phyloP scores from a whole-genome alignment of 2,329 filamentous ascomycete genomes.

The Pestalotiopsis sp. region DNA sequence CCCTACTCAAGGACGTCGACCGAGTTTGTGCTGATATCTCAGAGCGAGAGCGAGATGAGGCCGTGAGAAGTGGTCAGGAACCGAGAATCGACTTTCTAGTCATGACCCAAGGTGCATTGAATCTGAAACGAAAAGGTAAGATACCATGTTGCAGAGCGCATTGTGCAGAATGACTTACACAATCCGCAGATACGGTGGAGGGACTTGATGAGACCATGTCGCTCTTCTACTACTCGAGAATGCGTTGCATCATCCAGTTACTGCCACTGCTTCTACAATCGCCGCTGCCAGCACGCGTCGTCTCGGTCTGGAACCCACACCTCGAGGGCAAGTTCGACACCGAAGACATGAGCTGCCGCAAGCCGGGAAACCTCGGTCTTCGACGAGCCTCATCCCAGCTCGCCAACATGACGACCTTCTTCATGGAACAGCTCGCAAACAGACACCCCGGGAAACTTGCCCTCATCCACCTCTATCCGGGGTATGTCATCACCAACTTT shows the following conservation, averaged over 20 bases:
- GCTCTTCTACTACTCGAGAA: conserved; percentile 35
- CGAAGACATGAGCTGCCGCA: conserved; percentile 9
- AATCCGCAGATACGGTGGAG: conserved; percentile 32
- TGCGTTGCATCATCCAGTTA: conserved; percentile 29
- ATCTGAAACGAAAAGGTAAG: conserved; percentile 17
- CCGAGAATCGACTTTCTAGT: conserved; percentile 37
- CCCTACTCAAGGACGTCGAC: conserved; percentile 38
- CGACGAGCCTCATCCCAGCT: conserved; percentile 7
- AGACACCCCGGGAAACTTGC: not conserved
- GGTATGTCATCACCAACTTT: conserved; percentile 4
- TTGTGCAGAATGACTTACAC: not conserved
- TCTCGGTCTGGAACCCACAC: conserved; percentile 7
- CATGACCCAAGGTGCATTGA: conserved; percentile 29
- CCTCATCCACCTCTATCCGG: conserved; percentile 10
- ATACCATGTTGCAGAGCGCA: not conserved
- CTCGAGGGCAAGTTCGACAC: conserved; percentile 5
- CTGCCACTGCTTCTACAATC: conserved; percentile 26
- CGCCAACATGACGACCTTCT: conserved; percentile 10
- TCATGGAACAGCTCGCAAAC: conserved; percentile 4
- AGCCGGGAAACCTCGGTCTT: not conserved
- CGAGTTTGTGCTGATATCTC: conserved; percentile 30
- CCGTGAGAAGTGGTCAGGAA: conserved; percentile 8
- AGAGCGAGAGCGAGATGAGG: conserved; percentile 23
- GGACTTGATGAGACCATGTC: conserved; percentile 31
- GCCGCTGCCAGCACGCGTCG: not conserved